Evolutionary conservation across 495 filamentous ascomycete species (phyloP).

Genomic region (Penicillium alfredii): DNA sequence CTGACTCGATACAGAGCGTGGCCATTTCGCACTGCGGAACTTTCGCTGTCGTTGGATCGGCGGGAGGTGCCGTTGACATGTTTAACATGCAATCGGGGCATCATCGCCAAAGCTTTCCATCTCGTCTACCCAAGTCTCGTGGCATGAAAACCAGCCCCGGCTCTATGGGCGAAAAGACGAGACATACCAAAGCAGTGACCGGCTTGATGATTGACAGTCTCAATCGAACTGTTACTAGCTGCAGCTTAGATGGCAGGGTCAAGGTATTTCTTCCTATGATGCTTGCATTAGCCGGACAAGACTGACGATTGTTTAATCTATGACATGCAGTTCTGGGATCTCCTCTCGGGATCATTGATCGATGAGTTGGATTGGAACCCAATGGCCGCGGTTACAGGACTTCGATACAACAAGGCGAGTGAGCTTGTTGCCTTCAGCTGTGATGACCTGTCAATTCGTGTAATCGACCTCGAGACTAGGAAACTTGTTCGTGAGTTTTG

Average conservation of each 20-base stretch:
- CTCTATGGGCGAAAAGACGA: conserved; percentile 34
- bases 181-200: conserved; percentile 76
- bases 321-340: conserved; percentile 83
- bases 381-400: conserved; percentile 67
- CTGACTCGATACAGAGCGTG: conserved; percentile 52
- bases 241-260: conserved; percentile 84
- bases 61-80: conserved; percentile 76
- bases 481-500: conserved; percentile 88
- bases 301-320: conserved; percentile 12
- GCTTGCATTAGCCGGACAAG: neutral
- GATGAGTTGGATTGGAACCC: conserved; percentile 82
- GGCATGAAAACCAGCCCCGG: conserved; percentile 16
- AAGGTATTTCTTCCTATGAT: conserved; percentile 45
- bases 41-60: conserved; percentile 87
- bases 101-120: conserved; percentile 79
- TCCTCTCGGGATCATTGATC: conserved; percentile 66
- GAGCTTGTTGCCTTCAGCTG: conserved; percentile 88
- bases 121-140: conserved; percentile 56
- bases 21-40: conserved; percentile 86
- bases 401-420: conserved; percentile 70
- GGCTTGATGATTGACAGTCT: conserved; percentile 79
- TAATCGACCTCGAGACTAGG: conserved; percentile 86
- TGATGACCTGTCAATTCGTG: conserved; percentile 79
- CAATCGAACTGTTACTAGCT: conserved; percentile 77
- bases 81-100: conserved; percentile 93